phyloP scores from a whole-genome alignment of 2,329 filamentous ascomycete genomes.

The Dissoconium aciculare region DNA sequence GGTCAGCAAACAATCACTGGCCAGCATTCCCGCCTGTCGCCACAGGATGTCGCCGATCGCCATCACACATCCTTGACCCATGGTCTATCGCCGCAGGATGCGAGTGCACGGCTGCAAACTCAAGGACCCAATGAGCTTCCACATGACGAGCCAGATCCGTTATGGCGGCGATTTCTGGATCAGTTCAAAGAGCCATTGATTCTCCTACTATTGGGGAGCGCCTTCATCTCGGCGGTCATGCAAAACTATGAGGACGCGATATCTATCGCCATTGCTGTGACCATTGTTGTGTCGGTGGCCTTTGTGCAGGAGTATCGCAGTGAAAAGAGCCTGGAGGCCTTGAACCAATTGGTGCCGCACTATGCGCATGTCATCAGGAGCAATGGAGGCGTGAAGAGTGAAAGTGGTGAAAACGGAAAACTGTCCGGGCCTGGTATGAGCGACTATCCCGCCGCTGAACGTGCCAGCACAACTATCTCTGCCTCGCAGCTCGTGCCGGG shows the following conservation, averaged over 20 bases:
- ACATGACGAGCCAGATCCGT: constrained; percentile 78
- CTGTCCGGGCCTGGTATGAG: constrained; percentile 41
- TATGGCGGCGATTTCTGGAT: constrained; percentile 90
- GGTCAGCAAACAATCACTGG: constrained; percentile 32
- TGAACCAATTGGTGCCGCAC: constrained; percentile 87
- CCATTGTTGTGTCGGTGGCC: constrained; percentile 89
- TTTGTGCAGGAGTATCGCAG: constrained; percentile 97
- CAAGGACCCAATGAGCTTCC: constrained; percentile 90
- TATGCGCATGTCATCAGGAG: constrained; percentile 80
- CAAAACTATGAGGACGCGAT: constrained; percentile 90
- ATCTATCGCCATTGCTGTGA: constrained; percentile 90
- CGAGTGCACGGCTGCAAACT: constrained; percentile 59
- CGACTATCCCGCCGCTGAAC: constrained; percentile 48
- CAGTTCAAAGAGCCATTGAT: constrained; percentile 97
- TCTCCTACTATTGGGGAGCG: constrained; percentile 75
- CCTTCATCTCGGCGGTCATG: constrained; percentile 73
- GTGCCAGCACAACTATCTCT: constrained; percentile 68
- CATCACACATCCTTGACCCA: constrained; percentile 70
- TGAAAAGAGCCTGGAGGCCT: constrained; percentile 88
- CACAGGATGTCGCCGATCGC: constrained; percentile 60
- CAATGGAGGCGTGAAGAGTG: constrained; percentile 13
- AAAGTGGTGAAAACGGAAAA: constrained; percentile 26
- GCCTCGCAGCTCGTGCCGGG: constrained; percentile 79
- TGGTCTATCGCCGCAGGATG: constrained; percentile 69
- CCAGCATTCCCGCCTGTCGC: constrained; percentile 50